Evolutionary conservation across 345 rosid genomes (phyloP).

Genomic region (Luvunga scandens): DNA sequence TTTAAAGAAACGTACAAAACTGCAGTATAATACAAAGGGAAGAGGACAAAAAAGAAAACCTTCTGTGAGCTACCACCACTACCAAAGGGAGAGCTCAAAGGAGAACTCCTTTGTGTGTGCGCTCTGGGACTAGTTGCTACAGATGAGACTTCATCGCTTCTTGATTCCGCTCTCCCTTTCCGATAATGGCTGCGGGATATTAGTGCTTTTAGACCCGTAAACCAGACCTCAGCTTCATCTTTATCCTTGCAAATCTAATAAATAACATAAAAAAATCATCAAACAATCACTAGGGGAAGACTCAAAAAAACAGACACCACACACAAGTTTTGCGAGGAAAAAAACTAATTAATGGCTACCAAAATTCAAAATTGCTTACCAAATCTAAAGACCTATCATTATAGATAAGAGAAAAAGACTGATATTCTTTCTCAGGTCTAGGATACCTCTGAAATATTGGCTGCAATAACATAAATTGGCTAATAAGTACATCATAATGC

Average conservation of each 20-base stretch:
- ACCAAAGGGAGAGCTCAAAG: slow-evolving; percentile 68
- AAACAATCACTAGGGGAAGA: neutral
- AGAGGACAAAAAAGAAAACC: slow-evolving; percentile 34
- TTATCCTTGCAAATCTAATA: slow-evolving; percentile 75
- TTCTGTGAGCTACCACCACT: slow-evolving; percentile 66
- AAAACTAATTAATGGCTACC: neutral
- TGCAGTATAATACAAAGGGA: slow-evolving; percentile 11
- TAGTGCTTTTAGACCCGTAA: slow-evolving; percentile 71
- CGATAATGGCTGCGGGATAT: slow-evolving; percentile 53
- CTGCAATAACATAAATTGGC: slow-evolving; percentile 35
- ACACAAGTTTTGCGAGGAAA: neutral
- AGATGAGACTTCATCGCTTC: slow-evolving; percentile 71
- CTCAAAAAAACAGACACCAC: neutral
- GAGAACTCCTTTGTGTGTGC: slow-evolving; percentile 62
- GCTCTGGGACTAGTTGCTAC: slow-evolving; percentile 75
- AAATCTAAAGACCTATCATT: slow-evolving; percentile 67
- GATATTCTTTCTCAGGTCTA: slow-evolving; percentile 83
- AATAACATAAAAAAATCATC: neutral
- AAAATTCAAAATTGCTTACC: slow-evolving; percentile 38
- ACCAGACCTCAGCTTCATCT: slow-evolving; percentile 89
- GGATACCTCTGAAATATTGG: slow-evolving; percentile 80
- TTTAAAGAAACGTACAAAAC: neutral
- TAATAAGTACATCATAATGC: neutral
- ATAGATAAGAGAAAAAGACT: slow-evolving; percentile 78
- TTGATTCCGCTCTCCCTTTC: slow-evolving; percentile 57